Evolutionary conservation across 2,329 filamentous ascomycete genomes (phyloP), one percentile per base, ranked within the genome.

Genomic region (Fragosphaeria purpurea): DNA sequence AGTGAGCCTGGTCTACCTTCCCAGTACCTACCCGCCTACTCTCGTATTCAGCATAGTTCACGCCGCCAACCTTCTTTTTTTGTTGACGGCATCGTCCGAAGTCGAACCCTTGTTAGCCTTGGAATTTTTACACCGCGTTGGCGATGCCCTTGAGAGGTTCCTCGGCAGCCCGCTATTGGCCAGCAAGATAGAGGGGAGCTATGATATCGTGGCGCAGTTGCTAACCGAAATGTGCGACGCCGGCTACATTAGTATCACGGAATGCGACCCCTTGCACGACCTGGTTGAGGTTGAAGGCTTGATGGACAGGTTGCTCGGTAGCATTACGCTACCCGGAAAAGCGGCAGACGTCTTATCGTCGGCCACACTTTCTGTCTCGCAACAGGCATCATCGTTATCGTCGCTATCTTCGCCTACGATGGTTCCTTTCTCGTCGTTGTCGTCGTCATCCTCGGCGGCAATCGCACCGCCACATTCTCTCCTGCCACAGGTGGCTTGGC

Each of bases 141-240:
- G 95, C 62, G 93, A 98, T 73, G 84, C 86, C 10, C 78, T 98
- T 37, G 91, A 97, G 69, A 91, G 96, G 63, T 97, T 96, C 64
- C 75, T 98, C 7, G 90, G 91, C 52, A 83, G 88, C 44, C 93
- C 93, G 11, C 70, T 98, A 46, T 72, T 96, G 51, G 84, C 89
- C 22, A 79, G 78, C 63, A 95, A 93, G 71, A 85, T 98, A 57
- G 89, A 96, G 67, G 78, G 75, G 58, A 89, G 82, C 67, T 97
- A 97, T 68, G 88, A 97, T 79, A 84, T 97, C 33, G 86, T 94
- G 37, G 90, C 90, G 13, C 93, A 98, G 69, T 71, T 98, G 32
- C 75, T 97, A 53, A 88, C 83, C 55, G 93, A 98, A 69, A 95
- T 98, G 86, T 96, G 93, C 65, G 93, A 98, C 73, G 88, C 83